Percentiles rank a stretch among this genome's conserved stretches.
Evolutionary conservation across 169 alveolate genomes (phyloP).

Genomic region (Cryptosporidium tyzzeri): DNA sequence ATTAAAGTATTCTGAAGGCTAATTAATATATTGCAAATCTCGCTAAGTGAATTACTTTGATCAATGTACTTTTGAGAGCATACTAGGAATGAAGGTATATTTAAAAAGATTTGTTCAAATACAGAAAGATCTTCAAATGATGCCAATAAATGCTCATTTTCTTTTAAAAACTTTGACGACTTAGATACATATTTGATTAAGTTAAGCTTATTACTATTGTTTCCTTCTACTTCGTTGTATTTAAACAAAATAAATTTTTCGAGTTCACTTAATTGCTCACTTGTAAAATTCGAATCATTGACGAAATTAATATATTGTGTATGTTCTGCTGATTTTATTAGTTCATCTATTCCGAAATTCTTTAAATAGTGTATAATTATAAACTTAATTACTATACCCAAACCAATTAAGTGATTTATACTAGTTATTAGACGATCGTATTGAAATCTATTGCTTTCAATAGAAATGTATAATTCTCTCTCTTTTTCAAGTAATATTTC

Average conservation of each 20-base stretch:
- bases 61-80: conserved; percentile 16
- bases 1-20: conserved; percentile 7
- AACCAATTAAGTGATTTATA: conserved; percentile 1
- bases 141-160: neutral
- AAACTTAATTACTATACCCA: conserved; percentile 30
- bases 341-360: conserved; percentile 17
- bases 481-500: neutral
- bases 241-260: neutral
- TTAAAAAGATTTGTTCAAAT: conserved; percentile 32
- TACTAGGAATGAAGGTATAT: conserved; percentile 35
- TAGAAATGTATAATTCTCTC: conserved; percentile 12
- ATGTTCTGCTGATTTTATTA: conserved; percentile 45
- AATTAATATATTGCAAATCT: neutral
- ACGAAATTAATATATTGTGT: conserved; percentile 6
- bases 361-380: conserved; percentile 21
- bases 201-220: neutral
- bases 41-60: neutral
- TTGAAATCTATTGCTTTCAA: neutral
- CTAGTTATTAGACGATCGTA: neutral
- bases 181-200: neutral
- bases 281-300: neutral
- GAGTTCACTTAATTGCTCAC: neutral
- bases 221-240: neutral
- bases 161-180: neutral
- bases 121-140: conserved; percentile 1